Conservation (phyloP, 352 stramenopile species). For the Pythium dissimile region DNA sequence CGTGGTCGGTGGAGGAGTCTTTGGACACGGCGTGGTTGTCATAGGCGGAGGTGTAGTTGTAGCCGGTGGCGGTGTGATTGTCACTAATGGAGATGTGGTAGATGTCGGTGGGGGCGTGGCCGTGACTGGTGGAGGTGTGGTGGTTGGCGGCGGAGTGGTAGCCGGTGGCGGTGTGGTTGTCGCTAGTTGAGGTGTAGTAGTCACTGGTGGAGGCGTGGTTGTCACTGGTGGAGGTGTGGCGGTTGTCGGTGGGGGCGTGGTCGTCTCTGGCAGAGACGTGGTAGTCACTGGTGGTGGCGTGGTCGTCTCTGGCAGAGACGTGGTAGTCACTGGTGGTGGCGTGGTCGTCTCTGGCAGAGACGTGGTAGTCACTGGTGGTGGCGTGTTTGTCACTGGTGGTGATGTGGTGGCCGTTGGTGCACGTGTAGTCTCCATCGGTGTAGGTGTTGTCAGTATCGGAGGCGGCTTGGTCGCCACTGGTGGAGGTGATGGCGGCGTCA, state of each 20-base stretch:
- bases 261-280: conserved; percentile 28
- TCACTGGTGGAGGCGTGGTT: background rate
- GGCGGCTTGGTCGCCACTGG: background rate
- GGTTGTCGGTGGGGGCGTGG: background rate
- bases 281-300: background rate
- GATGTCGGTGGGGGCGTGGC: background rate
- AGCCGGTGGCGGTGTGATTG: conserved; percentile 2
- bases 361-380: background rate
- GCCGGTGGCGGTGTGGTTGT: background rate
- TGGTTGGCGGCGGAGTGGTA: background rate
- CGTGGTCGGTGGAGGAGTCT: background rate
- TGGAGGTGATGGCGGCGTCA: background rate
- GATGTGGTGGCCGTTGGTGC: background rate
- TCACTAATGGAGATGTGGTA: no score
- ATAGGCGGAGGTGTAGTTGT: conserved; percentile 32
- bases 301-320: no score
- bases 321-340: background rate
- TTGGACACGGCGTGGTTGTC: background rate
- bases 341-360: background rate
- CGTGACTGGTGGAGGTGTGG: background rate
- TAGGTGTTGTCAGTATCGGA: background rate
- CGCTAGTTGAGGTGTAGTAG: background rate
- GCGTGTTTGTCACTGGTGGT: background rate
- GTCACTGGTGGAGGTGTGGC: background rate
- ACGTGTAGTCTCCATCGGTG: no score